Conservation (phyloP, 2,329 filamentous ascomycete species). For the Clathrospora elynae region DNA sequence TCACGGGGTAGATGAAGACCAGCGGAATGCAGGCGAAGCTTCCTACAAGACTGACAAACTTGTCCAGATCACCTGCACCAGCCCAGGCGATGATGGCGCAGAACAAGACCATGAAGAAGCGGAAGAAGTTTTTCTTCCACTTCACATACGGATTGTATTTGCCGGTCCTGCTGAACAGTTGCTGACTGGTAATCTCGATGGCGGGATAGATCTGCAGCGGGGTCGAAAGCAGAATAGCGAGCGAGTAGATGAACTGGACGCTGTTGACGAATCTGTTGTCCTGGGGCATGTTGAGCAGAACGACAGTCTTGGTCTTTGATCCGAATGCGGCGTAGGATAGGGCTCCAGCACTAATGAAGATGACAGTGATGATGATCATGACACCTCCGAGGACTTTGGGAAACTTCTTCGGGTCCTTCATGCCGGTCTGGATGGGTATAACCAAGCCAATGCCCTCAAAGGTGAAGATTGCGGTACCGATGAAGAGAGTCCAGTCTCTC, state of each 20-base stretch:
- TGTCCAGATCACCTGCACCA: conserved; percentile 90
- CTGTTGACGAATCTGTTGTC: conserved; percentile 94
- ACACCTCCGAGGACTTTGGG: conserved; percentile 84
- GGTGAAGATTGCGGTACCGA: conserved; percentile 98
- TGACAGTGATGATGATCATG: conserved; percentile 91
- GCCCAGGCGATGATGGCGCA: conserved; percentile 90
- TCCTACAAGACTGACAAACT: conserved; percentile 94
- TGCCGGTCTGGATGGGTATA: conserved; percentile 97
- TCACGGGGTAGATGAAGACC: conserved; percentile 96
- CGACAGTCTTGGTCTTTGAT: conserved; percentile 92
- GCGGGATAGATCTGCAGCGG: conserved; percentile 97
- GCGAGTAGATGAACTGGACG: conserved; percentile 95
- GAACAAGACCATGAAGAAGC: conserved; percentile 87
- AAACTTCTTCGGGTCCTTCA: conserved; percentile 90
- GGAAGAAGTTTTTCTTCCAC: conserved; percentile 98
- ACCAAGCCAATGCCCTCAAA: conserved; percentile 98
- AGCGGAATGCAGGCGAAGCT: conserved; percentile 97
- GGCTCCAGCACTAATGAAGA: conserved; percentile 90
- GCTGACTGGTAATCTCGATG: conserved; percentile 94
- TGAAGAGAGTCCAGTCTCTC: conserved; percentile 94
- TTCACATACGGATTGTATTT: conserved; percentile 99
- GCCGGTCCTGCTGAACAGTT: conserved; percentile 88
- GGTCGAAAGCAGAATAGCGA: conserved; percentile 94
- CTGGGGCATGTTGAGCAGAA: conserved; percentile 94
- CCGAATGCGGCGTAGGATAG: conserved; percentile 96